These are phyloP conservation scores for Cladosporium halotolerans DNA, from an alignment of 2,329 filamentous ascomycete species.

Conservation along the genomic window DNA sequence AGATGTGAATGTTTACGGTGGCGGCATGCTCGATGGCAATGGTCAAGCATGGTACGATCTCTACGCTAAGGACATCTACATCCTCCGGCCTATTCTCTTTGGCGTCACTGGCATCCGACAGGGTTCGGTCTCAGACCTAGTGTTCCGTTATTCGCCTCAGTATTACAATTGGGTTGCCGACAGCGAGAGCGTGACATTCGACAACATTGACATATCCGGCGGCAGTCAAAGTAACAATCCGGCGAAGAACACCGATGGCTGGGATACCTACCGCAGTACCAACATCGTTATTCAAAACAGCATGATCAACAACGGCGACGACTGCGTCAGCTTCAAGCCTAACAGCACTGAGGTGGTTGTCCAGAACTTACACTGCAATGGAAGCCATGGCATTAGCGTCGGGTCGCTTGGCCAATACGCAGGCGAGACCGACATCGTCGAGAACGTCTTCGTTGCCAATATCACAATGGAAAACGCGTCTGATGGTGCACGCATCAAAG, in stretches of 20 bases:
- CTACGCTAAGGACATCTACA: conserved; percentile 51
- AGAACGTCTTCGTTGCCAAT: conserved; percentile 54
- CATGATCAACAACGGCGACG: conserved; percentile 58
- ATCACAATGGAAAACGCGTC: conserved; percentile 37
- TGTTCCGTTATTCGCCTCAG: conserved; percentile 54
- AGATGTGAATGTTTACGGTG: conserved; percentile 63
- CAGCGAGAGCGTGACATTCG: conserved; percentile 57
- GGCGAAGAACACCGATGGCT: conserved; percentile 54
- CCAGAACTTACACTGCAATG: conserved; percentile 61
- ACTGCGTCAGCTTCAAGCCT: conserved; percentile 70
- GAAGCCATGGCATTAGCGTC: conserved; percentile 67
- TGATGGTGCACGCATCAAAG: conserved; percentile 66
- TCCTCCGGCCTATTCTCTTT: conserved; percentile 54
- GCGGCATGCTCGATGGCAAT: conserved; percentile 57
- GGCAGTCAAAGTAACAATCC: conserved; percentile 46
- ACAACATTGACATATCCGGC: conserved; percentile 56
- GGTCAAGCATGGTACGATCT: conserved; percentile 61
- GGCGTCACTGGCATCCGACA: conserved; percentile 52
- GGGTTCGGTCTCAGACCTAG: conserved; percentile 54
- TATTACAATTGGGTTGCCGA: conserved; percentile 64
- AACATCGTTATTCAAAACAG: conserved; percentile 63
- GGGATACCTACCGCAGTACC: conserved; percentile 53
- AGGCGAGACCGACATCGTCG: conserved; percentile 58
- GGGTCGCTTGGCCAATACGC: conserved; percentile 64
- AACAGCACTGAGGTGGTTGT: conserved; percentile 64